Evolutionary conservation across 2,329 filamentous ascomycete genomes (phyloP).

Genomic region (Tricladium varicosporioides): DNA sequence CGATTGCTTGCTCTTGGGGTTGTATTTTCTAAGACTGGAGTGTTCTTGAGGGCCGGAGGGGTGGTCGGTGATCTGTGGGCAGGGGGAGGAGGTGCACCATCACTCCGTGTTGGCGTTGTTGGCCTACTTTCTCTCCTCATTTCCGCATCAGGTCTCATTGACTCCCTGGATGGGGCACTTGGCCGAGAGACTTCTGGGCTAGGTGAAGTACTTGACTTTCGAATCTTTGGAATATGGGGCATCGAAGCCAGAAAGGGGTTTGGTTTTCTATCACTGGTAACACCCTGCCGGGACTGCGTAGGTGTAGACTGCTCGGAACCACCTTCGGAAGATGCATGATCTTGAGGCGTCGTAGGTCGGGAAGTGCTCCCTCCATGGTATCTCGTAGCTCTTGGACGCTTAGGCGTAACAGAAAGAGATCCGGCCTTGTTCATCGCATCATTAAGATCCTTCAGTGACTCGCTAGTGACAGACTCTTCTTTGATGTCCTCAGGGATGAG

Average conservation of each 20-base stretch:
- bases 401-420: slow-evolving; percentile 2
- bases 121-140: slow-evolving; percentile 11
- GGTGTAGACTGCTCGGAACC: slow-evolving; percentile 7
- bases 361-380: slow-evolving; percentile 14
- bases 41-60: slow-evolving; percentile 42
- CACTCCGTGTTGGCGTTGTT: slow-evolving; percentile 15
- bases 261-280: background rate
- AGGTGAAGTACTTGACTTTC: slow-evolving; percentile 14
- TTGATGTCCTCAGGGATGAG: slow-evolving; percentile 7
- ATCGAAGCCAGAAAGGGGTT: background rate
- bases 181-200: slow-evolving; percentile 8
- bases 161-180: slow-evolving; percentile 20
- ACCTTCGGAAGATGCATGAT: background rate
- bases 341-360: slow-evolving; percentile 10
- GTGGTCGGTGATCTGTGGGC: slow-evolving; percentile 39
- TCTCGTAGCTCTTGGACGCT: slow-evolving; percentile 18
- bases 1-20: slow-evolving; percentile 47
- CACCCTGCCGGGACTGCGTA: slow-evolving; percentile 3
- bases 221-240: slow-evolving; percentile 14
- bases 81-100: slow-evolving; percentile 31
- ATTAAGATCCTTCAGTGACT: slow-evolving; percentile 19
- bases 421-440: slow-evolving; percentile 23
- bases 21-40: slow-evolving; percentile 25
- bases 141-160: slow-evolving; percentile 20
- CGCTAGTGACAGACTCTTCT: slow-evolving; percentile 12